Conservation (phyloP, 2,329 filamentous ascomycete genomes). For the Lecanicillium sp. region DNA sequence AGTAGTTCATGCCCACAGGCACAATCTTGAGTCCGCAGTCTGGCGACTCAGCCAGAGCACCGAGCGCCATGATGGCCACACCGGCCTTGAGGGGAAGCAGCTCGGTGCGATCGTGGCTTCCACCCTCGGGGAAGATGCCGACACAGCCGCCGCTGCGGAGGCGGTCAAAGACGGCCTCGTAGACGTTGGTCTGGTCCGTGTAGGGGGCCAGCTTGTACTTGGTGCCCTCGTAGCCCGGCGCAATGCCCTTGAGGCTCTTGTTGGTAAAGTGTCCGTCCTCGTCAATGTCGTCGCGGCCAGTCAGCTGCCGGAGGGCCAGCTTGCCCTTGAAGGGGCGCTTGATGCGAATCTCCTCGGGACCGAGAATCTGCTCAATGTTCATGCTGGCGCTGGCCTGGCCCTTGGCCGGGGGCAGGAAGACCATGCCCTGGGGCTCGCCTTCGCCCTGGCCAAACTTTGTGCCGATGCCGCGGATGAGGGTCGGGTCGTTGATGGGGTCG, state of each 20-base stretch:
- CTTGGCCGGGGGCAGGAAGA: slow-evolving; percentile 81
- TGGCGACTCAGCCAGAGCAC: slow-evolving; percentile 76
- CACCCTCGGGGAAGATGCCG: slow-evolving; percentile 94
- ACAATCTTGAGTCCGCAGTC: slow-evolving; percentile 90
- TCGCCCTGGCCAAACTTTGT: slow-evolving; percentile 72
- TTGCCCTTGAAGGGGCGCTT: slow-evolving; percentile 82
- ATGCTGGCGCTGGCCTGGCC: slow-evolving; percentile 68
- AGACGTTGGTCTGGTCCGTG: slow-evolving; percentile 89
- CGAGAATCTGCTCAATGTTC: slow-evolving; percentile 74
- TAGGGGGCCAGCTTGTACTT: slow-evolving; percentile 86
- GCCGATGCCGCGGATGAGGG: slow-evolving; percentile 67
- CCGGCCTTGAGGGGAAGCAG: slow-evolving; percentile 90
- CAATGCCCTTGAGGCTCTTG: slow-evolving; percentile 42
- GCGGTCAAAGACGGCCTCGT: slow-evolving; percentile 83
- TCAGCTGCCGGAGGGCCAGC: slow-evolving; percentile 71
- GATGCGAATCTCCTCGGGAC: slow-evolving; percentile 72
- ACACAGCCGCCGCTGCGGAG: slow-evolving; percentile 80
- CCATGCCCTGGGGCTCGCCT: slow-evolving; percentile 69
- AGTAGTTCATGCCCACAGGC: slow-evolving; percentile 98
- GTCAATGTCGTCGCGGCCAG: slow-evolving; percentile 66
- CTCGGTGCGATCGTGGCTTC: slow-evolving; percentile 90
- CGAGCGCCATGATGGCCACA: slow-evolving; percentile 95
- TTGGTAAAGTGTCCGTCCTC: slow-evolving; percentile 56
- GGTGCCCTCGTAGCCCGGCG: slow-evolving; percentile 63
- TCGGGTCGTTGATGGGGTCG: slow-evolving; percentile 78